Evolutionary conservation across 2,329 filamentous ascomycete genomes (phyloP).

Genomic region (Aspergillus ochraceus): DNA sequence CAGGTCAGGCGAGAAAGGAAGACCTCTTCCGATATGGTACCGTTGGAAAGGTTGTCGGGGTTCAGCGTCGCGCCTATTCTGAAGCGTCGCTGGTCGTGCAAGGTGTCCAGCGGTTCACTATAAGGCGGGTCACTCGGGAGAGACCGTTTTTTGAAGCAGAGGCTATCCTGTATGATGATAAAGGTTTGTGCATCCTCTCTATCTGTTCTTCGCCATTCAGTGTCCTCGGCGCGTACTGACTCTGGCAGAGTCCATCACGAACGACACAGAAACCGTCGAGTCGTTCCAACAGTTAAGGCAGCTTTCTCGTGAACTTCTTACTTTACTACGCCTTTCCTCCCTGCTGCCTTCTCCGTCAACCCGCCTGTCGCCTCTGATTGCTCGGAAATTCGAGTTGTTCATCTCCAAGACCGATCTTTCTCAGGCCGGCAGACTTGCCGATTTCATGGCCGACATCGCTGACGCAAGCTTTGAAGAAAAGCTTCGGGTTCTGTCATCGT

Average conservation of each 20-base stretch:
- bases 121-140: constrained; percentile 74
- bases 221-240: background rate
- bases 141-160: constrained; percentile 84
- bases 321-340: constrained; percentile 78
- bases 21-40: constrained; percentile 85
- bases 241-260: constrained; percentile 38
- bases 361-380: constrained; percentile 77
- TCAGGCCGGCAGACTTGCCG: constrained; percentile 82
- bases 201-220: background rate
- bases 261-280: constrained; percentile 65
- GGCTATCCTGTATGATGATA: constrained; percentile 70
- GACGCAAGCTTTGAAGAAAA: constrained; percentile 90
- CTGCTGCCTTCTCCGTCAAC: constrained; percentile 72
- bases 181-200: constrained; percentile 49
- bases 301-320: constrained; percentile 80
- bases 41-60: constrained; percentile 73
- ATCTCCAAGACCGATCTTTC: constrained; percentile 78
- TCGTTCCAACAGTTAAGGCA: constrained; percentile 80
- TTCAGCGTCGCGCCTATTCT: constrained; percentile 71
- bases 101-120: constrained; percentile 72
- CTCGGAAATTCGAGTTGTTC: constrained; percentile 80
- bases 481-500: constrained; percentile 76
- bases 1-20: constrained; percentile 61
- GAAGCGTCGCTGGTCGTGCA: constrained; percentile 86
- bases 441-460: constrained; percentile 95